phyloP scores from a whole-genome alignment of 1,139 yeast genomes.

The Yamadazyma diddensiae region DNA sequence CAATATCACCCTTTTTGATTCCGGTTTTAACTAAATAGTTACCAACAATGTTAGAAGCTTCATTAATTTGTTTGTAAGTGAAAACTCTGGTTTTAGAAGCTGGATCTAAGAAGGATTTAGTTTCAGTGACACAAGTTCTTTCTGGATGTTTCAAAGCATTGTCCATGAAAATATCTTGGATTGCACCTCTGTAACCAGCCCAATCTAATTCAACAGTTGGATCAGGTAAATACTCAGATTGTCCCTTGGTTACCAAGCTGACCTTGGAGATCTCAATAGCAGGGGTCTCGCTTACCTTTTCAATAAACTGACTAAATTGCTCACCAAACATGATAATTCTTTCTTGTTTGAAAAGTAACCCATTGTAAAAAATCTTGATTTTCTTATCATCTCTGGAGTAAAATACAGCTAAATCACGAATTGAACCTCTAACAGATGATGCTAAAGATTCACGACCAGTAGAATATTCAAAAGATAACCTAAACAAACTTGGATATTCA shows the following conservation, averaged over 20 bases:
- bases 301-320: conserved; percentile 60
- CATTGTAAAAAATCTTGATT: conserved; percentile 61
- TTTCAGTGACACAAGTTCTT: conserved; percentile 87
- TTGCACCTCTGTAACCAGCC: conserved; percentile 90
- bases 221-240: conserved; percentile 66
- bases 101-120: conserved; percentile 65
- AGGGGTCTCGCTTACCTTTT: conserved; percentile 27
- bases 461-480: conserved; percentile 60
- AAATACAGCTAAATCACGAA: conserved; percentile 63
- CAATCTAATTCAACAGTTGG: conserved; percentile 87
- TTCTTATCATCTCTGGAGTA: conserved; percentile 23
- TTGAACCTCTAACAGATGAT: conserved; percentile 50
- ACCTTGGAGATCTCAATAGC: conserved; percentile 54
- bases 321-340: conserved; percentile 70
- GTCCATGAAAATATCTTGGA: conserved; percentile 87
- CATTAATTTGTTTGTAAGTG: conserved; percentile 80
- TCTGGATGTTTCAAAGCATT: conserved; percentile 85
- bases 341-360: conserved; percentile 66
- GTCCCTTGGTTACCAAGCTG: conserved; percentile 64
- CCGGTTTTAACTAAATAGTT: conserved; percentile 82
- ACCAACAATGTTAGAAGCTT: conserved; percentile 93
- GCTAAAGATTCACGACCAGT: conserved; percentile 40
- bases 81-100: conserved; percentile 63
- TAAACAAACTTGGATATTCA: conserved; percentile 60
- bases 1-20: conserved; percentile 86